Percentiles rank a stretch among this genome's conserved stretches.
phyloP scores from a whole-genome alignment of 2,329 filamentous ascomycete species.

The Dendrostoma leiphaemia region DNA sequence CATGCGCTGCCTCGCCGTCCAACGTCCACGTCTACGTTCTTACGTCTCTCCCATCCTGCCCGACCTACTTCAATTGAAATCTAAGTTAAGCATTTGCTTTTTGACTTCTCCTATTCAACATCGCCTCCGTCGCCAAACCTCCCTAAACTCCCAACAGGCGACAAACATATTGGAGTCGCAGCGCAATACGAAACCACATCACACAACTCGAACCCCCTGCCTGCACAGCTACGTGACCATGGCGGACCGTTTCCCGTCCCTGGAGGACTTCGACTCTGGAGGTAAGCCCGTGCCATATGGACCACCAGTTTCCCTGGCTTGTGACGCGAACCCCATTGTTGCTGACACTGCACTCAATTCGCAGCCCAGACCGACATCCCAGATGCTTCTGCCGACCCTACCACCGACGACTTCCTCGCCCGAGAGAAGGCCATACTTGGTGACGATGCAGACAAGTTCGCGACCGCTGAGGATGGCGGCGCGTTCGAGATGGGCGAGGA shows the following conservation, averaged over 20 bases:
- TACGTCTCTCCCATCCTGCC: too few relatives aligned
- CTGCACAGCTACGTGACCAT: slow-evolving; percentile 41
- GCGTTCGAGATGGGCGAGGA: slow-evolving; percentile 68
- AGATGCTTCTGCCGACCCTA: slow-evolving; percentile 55
- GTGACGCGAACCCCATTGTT: background rate
- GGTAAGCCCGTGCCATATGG: slow-evolving; percentile 39
- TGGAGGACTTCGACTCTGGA: slow-evolving; percentile 73
- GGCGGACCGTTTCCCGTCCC: slow-evolving; percentile 76
- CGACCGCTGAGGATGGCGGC: slow-evolving; percentile 68
- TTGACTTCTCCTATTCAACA: too few relatives aligned
- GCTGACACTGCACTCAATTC: slow-evolving; percentile 24
- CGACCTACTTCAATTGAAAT: too few relatives aligned
- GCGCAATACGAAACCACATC: too few relatives aligned
- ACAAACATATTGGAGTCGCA: too few relatives aligned
- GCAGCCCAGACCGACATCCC: slow-evolving; percentile 67
- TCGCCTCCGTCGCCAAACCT: too few relatives aligned
- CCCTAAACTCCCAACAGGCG: too few relatives aligned
- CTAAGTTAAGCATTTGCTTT: too few relatives aligned
- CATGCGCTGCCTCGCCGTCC: too few relatives aligned
- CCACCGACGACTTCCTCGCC: slow-evolving; percentile 80
- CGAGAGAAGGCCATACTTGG: slow-evolving; percentile 88
- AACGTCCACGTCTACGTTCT: too few relatives aligned
- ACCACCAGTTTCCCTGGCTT: slow-evolving; percentile 9
- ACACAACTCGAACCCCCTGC: too few relatives aligned
- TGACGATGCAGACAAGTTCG: slow-evolving; percentile 90